Base-by-base conservation (phyloP, 176 grass and related monocot genomes). In the Tillandsia fasciculata region DNA sequence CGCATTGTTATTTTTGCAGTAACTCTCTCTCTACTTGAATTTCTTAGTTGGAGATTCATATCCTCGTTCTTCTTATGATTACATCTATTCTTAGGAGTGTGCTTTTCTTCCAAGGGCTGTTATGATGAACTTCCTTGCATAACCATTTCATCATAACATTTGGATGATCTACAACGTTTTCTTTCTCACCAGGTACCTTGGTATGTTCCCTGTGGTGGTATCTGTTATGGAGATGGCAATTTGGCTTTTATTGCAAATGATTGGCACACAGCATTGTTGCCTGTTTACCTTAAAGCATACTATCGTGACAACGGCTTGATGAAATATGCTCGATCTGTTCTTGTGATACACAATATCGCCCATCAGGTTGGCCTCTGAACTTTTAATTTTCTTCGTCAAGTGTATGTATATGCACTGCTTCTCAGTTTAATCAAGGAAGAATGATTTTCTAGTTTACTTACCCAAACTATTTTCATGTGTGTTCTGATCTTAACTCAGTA, bases 321-420 rank as follows among this genome's bases (percentile, higher is more conserved):
- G 94, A 84, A 81, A 48, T 97, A 81, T 82, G 20, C 79, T 26
- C 87, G 94, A 23, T 97, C 94, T 76, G 74, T 92, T 72, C 79
- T 97, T 22, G 89, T 92, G 80, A 97, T 97, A 78, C 94, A 97
- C 68, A 97, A 92, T 79, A 87, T 92, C 26, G 89, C 94, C 64
- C 89, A 97, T 80, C 94, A 97, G 86, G 94, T 97, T 67, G 65
- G 75, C 13, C 66, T 29, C 64, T 48, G 67, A 11, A 79, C 3
- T 56, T 77, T 51, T 22, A 13, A 26, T 51, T 65, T 53, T 75
- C 13, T 73, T 63, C 50, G 33, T 22, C 3, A 50, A 47, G 14
- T 26, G 20, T 27, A 72, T 54, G 1, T 11, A n/a, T 15, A 10
- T 49, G 48, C 9, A 9, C 20, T 53, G 50, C 47, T 17, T 28